These are phyloP conservation scores for Saccharomycopsis fermentans DNA, from an alignment of 805 yeast genomes.

Conservation along the genomic window DNA sequence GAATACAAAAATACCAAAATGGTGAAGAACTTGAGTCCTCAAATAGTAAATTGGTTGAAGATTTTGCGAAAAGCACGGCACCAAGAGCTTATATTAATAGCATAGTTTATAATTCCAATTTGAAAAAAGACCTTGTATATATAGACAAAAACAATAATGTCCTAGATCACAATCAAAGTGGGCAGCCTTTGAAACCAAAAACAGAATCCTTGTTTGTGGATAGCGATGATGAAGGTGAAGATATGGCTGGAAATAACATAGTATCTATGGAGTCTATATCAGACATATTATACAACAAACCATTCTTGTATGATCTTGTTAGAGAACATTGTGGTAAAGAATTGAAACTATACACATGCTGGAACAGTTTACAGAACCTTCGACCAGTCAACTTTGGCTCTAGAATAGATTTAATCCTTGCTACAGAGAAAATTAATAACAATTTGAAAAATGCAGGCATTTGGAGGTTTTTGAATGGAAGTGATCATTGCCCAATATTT, in stretches of 20 bases:
- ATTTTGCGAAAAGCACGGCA: conserved; percentile 26
- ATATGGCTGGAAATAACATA: background rate
- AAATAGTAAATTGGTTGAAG: conserved; percentile 25
- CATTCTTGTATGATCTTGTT: conserved; percentile 47
- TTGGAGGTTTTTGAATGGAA: conserved; percentile 66
- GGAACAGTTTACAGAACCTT: conserved; percentile 74
- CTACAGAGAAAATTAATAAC: conserved; percentile 31
- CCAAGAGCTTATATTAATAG: conserved; percentile 16
- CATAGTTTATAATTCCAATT: background rate
- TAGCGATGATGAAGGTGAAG: conserved; percentile 15
- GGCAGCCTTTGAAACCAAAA: conserved; percentile 5
- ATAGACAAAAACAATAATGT: conserved; percentile 13
- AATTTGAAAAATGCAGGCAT: conserved; percentile 35
- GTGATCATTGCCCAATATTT: conserved; percentile 91
- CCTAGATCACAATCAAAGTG: conserved; percentile 4
- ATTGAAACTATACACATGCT: conserved; percentile 71
- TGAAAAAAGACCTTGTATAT: background rate
- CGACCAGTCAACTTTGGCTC: conserved; percentile 83
- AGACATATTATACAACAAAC: conserved; percentile 25
- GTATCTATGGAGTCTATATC: conserved; percentile 24
- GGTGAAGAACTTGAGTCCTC: conserved; percentile 27
- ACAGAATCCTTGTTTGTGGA: conserved; percentile 10
- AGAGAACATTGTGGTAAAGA: conserved; percentile 44
- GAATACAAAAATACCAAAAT: conserved; percentile 23
- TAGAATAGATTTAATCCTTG: conserved; percentile 68